Conservation (phyloP, 2,329 filamentous ascomycete genomes). For the Fonsecaea pugnacius region DNA sequence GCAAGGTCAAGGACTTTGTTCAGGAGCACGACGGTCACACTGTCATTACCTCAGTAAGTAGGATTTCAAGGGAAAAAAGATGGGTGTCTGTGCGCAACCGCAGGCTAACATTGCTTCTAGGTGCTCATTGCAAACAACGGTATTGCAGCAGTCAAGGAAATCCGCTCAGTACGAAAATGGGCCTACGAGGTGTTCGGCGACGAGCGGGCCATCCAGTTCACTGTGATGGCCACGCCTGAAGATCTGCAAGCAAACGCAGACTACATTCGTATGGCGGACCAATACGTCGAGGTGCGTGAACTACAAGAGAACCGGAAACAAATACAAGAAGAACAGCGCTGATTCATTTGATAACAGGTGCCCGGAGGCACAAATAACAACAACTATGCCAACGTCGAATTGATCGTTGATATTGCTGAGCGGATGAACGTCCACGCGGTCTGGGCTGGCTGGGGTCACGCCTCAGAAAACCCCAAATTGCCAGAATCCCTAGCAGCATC, state of each 20-base stretch:
- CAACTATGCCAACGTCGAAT: slow-evolving; percentile 99
- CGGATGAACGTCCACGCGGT: slow-evolving; percentile 98
- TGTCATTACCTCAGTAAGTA: slow-evolving; percentile 91
- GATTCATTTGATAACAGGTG: slow-evolving; percentile 57
- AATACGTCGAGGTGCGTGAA: slow-evolving; percentile 81
- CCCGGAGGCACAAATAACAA: slow-evolving; percentile 99
- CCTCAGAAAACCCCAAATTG: slow-evolving; percentile 97
- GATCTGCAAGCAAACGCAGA: slow-evolving; percentile 97
- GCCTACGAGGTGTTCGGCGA: slow-evolving; percentile 99
- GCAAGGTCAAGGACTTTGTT: slow-evolving; percentile 96
- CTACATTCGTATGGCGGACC: slow-evolving; percentile 99
- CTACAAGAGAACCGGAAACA: slow-evolving; percentile 6
- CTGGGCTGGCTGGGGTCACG: slow-evolving; percentile 99
- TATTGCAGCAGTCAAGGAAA: slow-evolving; percentile 99
- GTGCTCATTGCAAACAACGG: slow-evolving; percentile 99
- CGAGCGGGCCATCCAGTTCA: slow-evolving; percentile 97
- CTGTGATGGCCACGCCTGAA: slow-evolving; percentile 98
- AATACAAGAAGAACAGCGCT: slow-evolving; percentile 16
- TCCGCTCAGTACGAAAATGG: slow-evolving; percentile 99
- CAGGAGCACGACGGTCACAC: slow-evolving; percentile 88
- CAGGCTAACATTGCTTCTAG: slow-evolving; percentile 54
- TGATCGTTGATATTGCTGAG: slow-evolving; percentile 98
- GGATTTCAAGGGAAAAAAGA: neutral
- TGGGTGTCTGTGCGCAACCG: slow-evolving; percentile 6
- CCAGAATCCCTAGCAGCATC: slow-evolving; percentile 95